A percentile compares a stretch with the other conserved stretches of the same genome.
Evolutionary conservation across 306 rosid genomes (phyloP).

Genomic region (Amphicarpaea edgeworthii): DNA sequence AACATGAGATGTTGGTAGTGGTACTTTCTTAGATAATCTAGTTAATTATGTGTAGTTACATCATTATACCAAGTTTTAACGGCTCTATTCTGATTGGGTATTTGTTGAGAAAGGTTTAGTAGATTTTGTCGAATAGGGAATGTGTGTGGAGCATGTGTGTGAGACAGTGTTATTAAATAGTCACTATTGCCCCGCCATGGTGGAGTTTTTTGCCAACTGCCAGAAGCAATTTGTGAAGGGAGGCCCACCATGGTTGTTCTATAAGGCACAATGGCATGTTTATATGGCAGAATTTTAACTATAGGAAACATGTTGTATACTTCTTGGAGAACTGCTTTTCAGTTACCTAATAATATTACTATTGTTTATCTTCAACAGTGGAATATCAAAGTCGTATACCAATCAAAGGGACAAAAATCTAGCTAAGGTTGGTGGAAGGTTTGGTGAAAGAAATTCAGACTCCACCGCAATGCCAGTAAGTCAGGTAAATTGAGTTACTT

Average conservation of each 20-base stretch:
- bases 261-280: too few relatives aligned
- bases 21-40: neutral
- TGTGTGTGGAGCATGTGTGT: neutral
- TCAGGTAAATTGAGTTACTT: constrained; percentile 60
- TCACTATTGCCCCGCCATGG: too few relatives aligned
- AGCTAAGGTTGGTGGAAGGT: constrained; percentile 64
- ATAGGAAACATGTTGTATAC: neutral
- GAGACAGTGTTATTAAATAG: too few relatives aligned
- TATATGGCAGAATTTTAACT: too few relatives aligned
- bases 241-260: too few relatives aligned
- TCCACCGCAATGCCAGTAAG: constrained; percentile 56
- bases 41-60: too few relatives aligned
- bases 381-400: constrained; percentile 87
- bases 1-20: constrained; percentile 20
- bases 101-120: too few relatives aligned
- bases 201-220: too few relatives aligned
- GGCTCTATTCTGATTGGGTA: too few relatives aligned
- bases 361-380: constrained; percentile 60
- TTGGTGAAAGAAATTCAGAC: constrained; percentile 72
- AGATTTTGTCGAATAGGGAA: too few relatives aligned
- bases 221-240: too few relatives aligned
- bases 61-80: neutral
- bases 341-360: constrained; percentile 20
- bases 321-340: constrained; percentile 30
- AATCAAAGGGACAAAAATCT: constrained; percentile 79